Base-by-base conservation (phyloP, 2,329 filamentous ascomycete genomes). In the Ceratocystis variospora region DNA sequence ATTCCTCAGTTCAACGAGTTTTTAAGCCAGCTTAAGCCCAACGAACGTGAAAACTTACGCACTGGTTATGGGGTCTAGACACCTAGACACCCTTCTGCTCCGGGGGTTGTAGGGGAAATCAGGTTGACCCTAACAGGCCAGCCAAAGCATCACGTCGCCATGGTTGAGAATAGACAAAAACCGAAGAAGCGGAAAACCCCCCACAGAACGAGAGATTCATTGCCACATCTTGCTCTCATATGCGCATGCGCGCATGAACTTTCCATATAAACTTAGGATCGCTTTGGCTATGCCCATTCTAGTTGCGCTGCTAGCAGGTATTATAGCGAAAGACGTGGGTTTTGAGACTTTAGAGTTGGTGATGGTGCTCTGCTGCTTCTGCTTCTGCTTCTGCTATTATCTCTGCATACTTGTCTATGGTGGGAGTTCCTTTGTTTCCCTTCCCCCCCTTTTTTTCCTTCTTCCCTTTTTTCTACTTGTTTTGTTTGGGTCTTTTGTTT, bases 1-100 rank as follows among this genome's bases (percentile, higher is more conserved):
- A 85, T 86, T 64, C 82, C 82, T 15, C 79, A 83, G 67, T 85
- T 85, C 70, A 74, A 77, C 70, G 77, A 80, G 22, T 85, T 86
- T 69, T 71, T 85, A 61, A 72, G 72, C 19, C 80, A 80, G 69
- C 73, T 86, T 70, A 75, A 77, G 62, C 74, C 78, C 8, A 74
- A 77, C 63, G 80, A 84, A 67, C 79, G 78, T 67, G 77, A 81
- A 68, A 76, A 76, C 19, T 74, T 85, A 61, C 78, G 77, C 70
- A 69, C 74, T 46, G 78, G 76, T 31, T 85, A 84, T 72, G 74
- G 72, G 25, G 72, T 83, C 65, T 77, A 71, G 37, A 57, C 6
- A 33, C 33, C 28, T 77, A 70, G 37, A 57, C 6, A 33, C 33
- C 25, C 6, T 17, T 55, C 53, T 63, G 28, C 7, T 48, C 41